phyloP scores from a whole-genome alignment of 768 basidiomycete genomes.

The Lanmaoa pseudosensibilis region DNA sequence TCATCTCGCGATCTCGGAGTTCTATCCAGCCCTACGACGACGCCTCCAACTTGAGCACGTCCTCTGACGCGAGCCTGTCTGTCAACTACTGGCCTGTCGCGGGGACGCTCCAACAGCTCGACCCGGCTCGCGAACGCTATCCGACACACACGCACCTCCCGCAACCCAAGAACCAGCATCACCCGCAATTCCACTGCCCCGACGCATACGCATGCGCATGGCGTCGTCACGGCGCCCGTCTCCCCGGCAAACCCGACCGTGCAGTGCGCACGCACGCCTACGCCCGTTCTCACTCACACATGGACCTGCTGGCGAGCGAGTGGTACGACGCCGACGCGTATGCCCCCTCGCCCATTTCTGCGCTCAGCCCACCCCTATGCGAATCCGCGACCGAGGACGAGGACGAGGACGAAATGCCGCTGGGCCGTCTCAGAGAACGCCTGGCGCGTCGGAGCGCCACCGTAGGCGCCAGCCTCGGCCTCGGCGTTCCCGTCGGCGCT shows the following conservation, averaged over 20 bases:
- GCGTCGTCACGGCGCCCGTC: constrained; percentile 14
- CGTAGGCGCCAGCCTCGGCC: background rate
- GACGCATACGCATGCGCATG: constrained; percentile 16
- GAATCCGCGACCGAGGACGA: constrained; percentile 8
- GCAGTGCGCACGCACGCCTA: background rate
- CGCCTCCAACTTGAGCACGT: background rate
- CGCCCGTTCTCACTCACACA: constrained; percentile 11
- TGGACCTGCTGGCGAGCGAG: background rate
- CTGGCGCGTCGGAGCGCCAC: background rate
- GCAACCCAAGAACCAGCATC: background rate
- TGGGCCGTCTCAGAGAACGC: constrained; percentile 12
- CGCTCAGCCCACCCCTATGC: constrained; percentile 21
- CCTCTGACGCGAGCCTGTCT: constrained; percentile 2
- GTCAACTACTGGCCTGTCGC: background rate
- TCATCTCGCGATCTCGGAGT: constrained; percentile 20
- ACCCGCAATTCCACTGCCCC: constrained; percentile 10
- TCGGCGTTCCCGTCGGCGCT: background rate
- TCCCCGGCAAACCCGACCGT: constrained; percentile 17
- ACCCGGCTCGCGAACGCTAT: background rate
- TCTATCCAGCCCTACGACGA: constrained; percentile 19
- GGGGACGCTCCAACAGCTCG: background rate
- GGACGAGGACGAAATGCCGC: constrained; percentile 20
- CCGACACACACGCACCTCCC: background rate
- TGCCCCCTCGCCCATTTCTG: constrained; percentile 10
- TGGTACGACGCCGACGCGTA: constrained; percentile 21